Evolutionary conservation across 768 basidiomycete species (phyloP), one percentile per base, ranked within the genome.

Genomic region (Glaciozyma antarctica): DNA sequence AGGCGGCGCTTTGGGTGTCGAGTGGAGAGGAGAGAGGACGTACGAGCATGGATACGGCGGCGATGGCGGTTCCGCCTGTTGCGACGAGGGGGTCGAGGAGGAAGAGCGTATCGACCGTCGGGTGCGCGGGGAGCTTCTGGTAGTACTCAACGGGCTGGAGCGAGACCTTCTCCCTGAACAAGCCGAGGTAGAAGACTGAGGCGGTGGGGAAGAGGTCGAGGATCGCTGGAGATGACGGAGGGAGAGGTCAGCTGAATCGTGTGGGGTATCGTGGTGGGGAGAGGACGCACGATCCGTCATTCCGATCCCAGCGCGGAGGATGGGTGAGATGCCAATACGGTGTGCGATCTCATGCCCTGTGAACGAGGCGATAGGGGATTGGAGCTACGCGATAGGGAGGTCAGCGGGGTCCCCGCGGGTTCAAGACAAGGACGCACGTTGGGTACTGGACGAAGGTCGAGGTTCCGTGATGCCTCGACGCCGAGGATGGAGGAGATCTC

Each of bases 31-130:
- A 44, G 26, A 41, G 41, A 24, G n/a, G 26, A 71, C 71, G 28
- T 2, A 81, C 72, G 60, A 94, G 81, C 90, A 95, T 97, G 58
- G 82, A 73, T 62, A 97, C 75, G 13, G 93, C 93, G 22, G 94
- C 92, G 67, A 82, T 81, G 3, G 88, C 90, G 6, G 94, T 97
- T 16, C 90, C 88, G 59, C 92, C 94, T 4, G 94, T 97, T 0
- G 94, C 94, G 72, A 97, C 86, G 41, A 97, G 78, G 22, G 94
- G 94, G 71, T 98, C 94, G 38, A 97, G 80, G 28, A 98, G 79
- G 78, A 85, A 90, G n/a, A 91, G 85, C 48, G 82, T 77, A 73
- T 97, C 93, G 19, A 93, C 83, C 0, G 86, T 84, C 5, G 86
- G 84, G 13, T 79, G 78, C 45, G 91, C 90, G 76, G 94, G 91